Percentiles rank a stretch among this genome's conserved stretches.
Conservation (phyloP, 768 basidiomycete species). For the Strobilomyces confusus region DNA sequence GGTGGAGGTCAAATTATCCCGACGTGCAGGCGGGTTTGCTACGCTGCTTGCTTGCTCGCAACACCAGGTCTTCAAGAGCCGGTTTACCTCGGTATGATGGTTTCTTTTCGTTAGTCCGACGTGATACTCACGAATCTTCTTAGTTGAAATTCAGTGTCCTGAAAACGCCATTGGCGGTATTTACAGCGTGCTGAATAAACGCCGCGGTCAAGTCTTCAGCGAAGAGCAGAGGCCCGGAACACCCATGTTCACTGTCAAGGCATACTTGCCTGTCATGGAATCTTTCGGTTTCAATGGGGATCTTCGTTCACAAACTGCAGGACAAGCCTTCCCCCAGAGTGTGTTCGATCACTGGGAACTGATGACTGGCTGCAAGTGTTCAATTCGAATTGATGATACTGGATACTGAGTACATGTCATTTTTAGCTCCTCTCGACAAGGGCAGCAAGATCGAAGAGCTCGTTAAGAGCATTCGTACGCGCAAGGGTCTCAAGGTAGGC, state of each 20-base stretch:
- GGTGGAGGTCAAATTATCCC: slow-evolving; percentile 99
- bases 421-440: slow-evolving; percentile 72
- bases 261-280: slow-evolving; percentile 87
- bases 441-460: slow-evolving; percentile 89
- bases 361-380: slow-evolving; percentile 72
- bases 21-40: slow-evolving; percentile 92
- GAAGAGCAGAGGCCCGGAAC: slow-evolving; percentile 97
- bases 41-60: slow-evolving; percentile 93
- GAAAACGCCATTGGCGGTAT: slow-evolving; percentile 97
- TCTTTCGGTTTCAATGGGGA: slow-evolving; percentile 98
- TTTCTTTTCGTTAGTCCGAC: not conserved
- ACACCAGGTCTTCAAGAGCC: slow-evolving; percentile 93
- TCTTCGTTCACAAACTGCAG: slow-evolving; percentile 85
- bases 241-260: slow-evolving; percentile 99
- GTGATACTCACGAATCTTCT: slow-evolving; percentile 10
- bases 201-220: slow-evolving; percentile 97
- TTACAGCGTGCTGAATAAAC: slow-evolving; percentile 90
- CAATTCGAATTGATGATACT: not conserved
- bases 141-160: slow-evolving; percentile 97
- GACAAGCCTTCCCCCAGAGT: slow-evolving; percentile 97
- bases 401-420: slow-evolving; percentile 1
- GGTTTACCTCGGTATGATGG: slow-evolving; percentile 74
- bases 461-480: slow-evolving; percentile 73
- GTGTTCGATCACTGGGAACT: slow-evolving; percentile 93
- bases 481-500: slow-evolving; percentile 92